Conservation (phyloP, 2,329 filamentous ascomycete genomes). For the Ceratocystis cubensis region DNA sequence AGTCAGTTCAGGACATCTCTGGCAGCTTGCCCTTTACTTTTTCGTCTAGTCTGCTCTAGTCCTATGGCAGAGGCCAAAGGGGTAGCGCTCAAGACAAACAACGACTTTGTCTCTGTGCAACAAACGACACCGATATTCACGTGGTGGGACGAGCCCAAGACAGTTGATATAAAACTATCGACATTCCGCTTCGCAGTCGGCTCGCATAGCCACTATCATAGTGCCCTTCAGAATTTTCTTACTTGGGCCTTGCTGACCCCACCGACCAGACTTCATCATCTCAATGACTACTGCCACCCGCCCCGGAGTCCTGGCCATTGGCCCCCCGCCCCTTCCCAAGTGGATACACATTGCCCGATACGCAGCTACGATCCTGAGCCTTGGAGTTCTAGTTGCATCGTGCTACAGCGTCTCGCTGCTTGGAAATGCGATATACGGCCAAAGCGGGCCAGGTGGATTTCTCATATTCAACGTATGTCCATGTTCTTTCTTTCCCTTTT, state of each 20-base stretch:
- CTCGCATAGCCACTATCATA: not conserved
- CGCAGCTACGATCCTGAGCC: slow-evolving; percentile 31
- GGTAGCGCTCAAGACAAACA: not conserved
- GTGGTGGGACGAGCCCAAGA: not conserved
- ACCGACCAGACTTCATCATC: not conserved
- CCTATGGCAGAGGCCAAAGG: not conserved
- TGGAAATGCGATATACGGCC: slow-evolving; percentile 22
- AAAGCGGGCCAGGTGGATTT: slow-evolving; percentile 31
- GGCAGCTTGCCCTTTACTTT: not conserved
- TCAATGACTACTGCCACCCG: not conserved
- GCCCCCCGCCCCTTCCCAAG: slow-evolving; percentile 29
- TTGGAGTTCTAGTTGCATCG: slow-evolving; percentile 31
- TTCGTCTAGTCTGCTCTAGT: not conserved
- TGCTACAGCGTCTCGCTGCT: slow-evolving; percentile 32
- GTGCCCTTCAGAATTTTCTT: not conserved
- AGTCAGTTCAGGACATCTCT: not conserved
- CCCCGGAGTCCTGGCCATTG: slow-evolving; percentile 29
- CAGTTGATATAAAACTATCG: not conserved
- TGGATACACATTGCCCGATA: slow-evolving; percentile 31
- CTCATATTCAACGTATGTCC: slow-evolving; percentile 36
- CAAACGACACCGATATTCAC: not conserved
- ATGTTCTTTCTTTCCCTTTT: slow-evolving; percentile 21
- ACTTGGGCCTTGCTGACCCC: not conserved
- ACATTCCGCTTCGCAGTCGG: not conserved
- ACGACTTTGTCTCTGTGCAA: not conserved